Evolutionary conservation across 345 rosid species (phyloP).

Genomic region (Acer yangbiense): DNA sequence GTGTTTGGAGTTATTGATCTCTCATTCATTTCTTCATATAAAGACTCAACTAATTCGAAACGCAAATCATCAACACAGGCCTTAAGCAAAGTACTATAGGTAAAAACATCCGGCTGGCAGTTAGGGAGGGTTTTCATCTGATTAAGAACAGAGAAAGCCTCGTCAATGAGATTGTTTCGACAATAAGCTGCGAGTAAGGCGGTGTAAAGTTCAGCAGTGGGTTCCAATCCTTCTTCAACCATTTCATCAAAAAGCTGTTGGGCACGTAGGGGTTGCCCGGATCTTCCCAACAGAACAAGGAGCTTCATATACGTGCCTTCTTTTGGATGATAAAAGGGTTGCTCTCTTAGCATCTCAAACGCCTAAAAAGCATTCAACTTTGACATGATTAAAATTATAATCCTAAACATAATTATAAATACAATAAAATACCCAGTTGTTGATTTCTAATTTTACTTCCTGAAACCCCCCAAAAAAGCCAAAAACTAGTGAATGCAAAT

Average conservation of each 20-base stretch:
- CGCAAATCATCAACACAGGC: slow-evolving; percentile 62
- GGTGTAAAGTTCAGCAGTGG: slow-evolving; percentile 75
- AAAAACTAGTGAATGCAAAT: neutral
- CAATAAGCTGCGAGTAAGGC: slow-evolving; percentile 75
- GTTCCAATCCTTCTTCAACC: slow-evolving; percentile 76
- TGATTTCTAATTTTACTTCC: neutral
- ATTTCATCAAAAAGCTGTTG: slow-evolving; percentile 72
- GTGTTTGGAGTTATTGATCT: slow-evolving; percentile 73
- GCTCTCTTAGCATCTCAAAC: slow-evolving; percentile 66
- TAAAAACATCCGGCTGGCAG: slow-evolving; percentile 82
- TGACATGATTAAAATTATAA: neutral
- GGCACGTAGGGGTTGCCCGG: slow-evolving; percentile 67
- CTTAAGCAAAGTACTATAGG: slow-evolving; percentile 77
- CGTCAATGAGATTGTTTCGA: slow-evolving; percentile 63
- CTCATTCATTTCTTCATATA: slow-evolving; percentile 72
- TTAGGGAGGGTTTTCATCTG: slow-evolving; percentile 68
- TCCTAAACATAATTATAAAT: neutral
- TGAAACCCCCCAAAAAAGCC: neutral
- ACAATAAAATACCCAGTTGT: slow-evolving; percentile 11
- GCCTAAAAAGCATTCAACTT: slow-evolving; percentile 43
- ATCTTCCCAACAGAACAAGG: slow-evolving; percentile 69
- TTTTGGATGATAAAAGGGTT: slow-evolving; percentile 75
- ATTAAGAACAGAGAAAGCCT: slow-evolving; percentile 61
- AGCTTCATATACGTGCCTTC: slow-evolving; percentile 87
- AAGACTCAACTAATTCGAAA: slow-evolving; percentile 62